These are phyloP conservation scores for Gomphus sp. DNA, from an alignment of 1,284 basidiomycete genomes.

Conservation along the genomic window DNA sequence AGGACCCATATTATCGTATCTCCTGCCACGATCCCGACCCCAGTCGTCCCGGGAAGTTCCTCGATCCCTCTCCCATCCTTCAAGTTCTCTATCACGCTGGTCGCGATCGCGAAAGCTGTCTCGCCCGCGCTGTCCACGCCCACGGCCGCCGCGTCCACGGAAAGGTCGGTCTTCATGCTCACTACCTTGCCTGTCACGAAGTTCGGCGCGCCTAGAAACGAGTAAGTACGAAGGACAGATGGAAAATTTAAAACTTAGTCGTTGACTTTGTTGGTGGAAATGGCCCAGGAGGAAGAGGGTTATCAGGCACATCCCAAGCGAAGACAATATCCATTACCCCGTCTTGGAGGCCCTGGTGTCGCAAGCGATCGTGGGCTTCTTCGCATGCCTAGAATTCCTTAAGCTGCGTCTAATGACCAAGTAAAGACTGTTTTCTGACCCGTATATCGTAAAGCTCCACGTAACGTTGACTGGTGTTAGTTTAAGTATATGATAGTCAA, in stretches of 20 bases:
- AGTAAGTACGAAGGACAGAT: background rate
- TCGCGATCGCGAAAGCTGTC: constrained; percentile 29
- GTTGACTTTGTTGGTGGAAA: constrained; percentile 26
- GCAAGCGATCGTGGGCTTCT: constrained; percentile 72
- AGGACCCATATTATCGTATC: constrained; percentile 35
- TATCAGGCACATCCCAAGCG: constrained; percentile 68
- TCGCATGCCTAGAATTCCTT: constrained; percentile 32
- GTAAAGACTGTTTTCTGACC: constrained; percentile 31
- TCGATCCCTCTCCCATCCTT: constrained; percentile 36
- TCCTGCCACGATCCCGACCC: constrained; percentile 28
- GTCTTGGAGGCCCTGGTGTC: constrained; percentile 72
- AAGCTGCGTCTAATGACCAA: background rate
- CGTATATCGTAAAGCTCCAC: constrained; percentile 87
- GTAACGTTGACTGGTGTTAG: constrained; percentile 55
- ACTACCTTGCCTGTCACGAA: constrained; percentile 7
- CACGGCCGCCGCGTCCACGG: constrained; percentile 17
- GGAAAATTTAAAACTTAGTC: constrained; percentile 19
- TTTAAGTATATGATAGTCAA: constrained; percentile 1
- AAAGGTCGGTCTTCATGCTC: constrained; percentile 18
- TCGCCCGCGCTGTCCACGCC: constrained; percentile 23
- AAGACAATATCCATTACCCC: constrained; percentile 83
- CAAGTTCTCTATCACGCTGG: constrained; percentile 21
- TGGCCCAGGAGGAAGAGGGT: constrained; percentile 24
- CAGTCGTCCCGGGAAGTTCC: constrained; percentile 3
- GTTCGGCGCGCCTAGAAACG: constrained; percentile 10